phyloP scores from a whole-genome alignment of 257 asterid species.

The Primulina huaijiensis region DNA sequence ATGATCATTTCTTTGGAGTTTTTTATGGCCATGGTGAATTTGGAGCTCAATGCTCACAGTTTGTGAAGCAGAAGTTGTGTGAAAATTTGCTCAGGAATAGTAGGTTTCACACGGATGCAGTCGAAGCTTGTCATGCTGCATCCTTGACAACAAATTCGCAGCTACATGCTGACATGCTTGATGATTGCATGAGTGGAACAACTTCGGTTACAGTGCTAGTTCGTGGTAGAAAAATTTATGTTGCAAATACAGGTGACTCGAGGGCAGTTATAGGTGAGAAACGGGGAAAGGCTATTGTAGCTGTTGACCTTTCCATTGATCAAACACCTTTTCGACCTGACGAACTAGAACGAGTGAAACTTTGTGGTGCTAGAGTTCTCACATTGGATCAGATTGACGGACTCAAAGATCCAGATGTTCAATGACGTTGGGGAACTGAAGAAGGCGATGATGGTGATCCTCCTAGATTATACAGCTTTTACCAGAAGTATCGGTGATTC shows the following conservation, averaged over 20 bases:
- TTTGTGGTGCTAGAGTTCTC: constrained; percentile 95
- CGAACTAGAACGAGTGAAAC: constrained; percentile 82
- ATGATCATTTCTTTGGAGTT: constrained; percentile 90
- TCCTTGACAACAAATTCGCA: constrained; percentile 77
- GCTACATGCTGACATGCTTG: constrained; percentile 66
- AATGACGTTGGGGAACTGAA: constrained; percentile 95
- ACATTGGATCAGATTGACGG: constrained; percentile 99
- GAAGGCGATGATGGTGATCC: constrained; percentile 99
- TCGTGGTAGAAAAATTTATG: constrained; percentile 69
- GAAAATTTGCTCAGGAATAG: constrained; percentile 84
- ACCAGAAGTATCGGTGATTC: constrained; percentile 96
- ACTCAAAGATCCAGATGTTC: constrained; percentile 69
- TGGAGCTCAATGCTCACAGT: constrained; percentile 93
- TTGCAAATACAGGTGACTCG: constrained; percentile 89
- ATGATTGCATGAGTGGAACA: constrained; percentile 99
- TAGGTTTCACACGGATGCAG: constrained; percentile 62
- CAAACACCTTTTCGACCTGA: constrained; percentile 91
- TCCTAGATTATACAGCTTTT: constrained; percentile 88
- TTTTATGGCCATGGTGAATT: constrained; percentile 97
- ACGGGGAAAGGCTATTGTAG: constrained; percentile 66
- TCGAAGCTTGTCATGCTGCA: constrained; percentile 76
- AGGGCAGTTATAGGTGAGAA: constrained; percentile 84
- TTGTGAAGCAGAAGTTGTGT: constrained; percentile 67
- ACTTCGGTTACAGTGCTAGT: constrained; percentile 83
- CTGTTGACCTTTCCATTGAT: constrained; percentile 82